Base-by-base conservation (phyloP, 2,329 filamentous ascomycete genomes). In the Neofusicoccum parvum region DNA sequence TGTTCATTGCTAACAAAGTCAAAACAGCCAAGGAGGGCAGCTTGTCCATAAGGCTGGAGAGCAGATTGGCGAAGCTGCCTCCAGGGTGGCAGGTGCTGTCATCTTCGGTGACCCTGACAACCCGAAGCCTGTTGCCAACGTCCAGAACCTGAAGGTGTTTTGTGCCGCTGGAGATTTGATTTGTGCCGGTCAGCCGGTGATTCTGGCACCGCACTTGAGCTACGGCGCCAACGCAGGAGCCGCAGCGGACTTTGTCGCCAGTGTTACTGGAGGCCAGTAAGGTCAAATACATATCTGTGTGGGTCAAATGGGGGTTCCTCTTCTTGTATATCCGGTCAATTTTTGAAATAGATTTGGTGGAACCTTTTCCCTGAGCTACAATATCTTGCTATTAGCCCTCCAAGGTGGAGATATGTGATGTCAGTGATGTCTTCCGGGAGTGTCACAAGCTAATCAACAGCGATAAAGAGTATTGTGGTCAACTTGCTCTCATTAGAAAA, bases 41-140 rank as follows among this genome's bases (percentile, higher is more conserved):
- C 72, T 79, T 12, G 80, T 82, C 1, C 82, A 83, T 72, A 81
- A 82, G 37, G 80, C 79, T 1, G 81, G 17, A n/a, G 58, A 45
- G 17, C 43, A 62, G 17, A n/a, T 62, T 17, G 58, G 17, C 9
- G 20, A 34, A 14, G 37, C 43, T 2, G 58, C 58, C 37, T 6
- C 27, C 20, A 20, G 12, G 15, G 58, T 62, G 11, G 48, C 59
- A 6, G 45, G 41, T 6, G 59, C 59, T 5, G 36, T 51, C 14
- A 51, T 62, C 17, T 62, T 79, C 43, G 77, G 77, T 20, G 77
- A 78, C 67, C 76, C 76, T 64, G 68, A 77, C 62, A 73, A 77
- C 43, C 75, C 74, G 12, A 54, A 76, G 37, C 50, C 76, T 5
- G 73, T 78, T 14, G 73, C 72, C n/a, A 70, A 70, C 14, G 69